Conservation (phyloP, 2,329 filamentous ascomycete genomes). For the Cytospora mali region DNA sequence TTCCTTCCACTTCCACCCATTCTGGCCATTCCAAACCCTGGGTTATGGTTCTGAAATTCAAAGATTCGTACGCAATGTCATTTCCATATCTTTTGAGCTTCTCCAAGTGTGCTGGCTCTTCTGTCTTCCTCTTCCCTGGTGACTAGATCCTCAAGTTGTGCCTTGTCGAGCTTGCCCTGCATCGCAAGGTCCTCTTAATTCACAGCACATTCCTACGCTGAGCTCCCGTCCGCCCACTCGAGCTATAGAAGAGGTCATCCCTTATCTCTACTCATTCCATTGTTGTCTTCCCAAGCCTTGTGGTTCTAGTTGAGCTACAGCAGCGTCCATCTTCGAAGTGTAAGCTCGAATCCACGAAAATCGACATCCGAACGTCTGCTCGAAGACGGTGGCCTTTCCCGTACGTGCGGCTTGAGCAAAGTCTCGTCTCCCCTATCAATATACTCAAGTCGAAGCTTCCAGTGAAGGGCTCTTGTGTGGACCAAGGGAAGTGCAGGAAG, state of each 20-base stretch:
- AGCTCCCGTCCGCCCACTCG: not conserved
- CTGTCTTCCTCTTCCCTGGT: slow-evolving; percentile 16
- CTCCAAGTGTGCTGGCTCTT: slow-evolving; percentile 6
- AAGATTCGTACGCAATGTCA: not conserved
- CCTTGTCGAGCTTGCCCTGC: slow-evolving; percentile 7
- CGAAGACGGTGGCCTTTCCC: not conserved
- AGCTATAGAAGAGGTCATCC: slow-evolving; percentile 3
- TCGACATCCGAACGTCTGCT: not conserved
- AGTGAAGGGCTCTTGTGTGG: not conserved
- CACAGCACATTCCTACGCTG: not conserved
- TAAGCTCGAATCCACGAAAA: slow-evolving; percentile 5
- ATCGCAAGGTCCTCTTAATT: not conserved
- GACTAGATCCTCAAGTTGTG: slow-evolving; percentile 14
- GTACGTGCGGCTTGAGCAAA: not conserved
- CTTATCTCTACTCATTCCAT: slow-evolving; percentile 8
- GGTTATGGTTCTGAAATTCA: slow-evolving; percentile 18
- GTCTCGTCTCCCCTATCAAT: not conserved
- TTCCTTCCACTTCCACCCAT: slow-evolving; percentile 21
- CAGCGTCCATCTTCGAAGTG: slow-evolving; percentile 2
- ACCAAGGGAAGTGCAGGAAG: not conserved
- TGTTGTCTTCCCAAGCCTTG: slow-evolving; percentile 4
- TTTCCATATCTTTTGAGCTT: slow-evolving; percentile 17
- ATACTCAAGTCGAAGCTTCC: not conserved
- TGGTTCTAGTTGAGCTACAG: slow-evolving; percentile 17
- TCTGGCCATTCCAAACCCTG: slow-evolving; percentile 13